phyloP scores from a whole-genome alignment of 1,284 basidiomycete genomes.

The Peniophora sp. region DNA sequence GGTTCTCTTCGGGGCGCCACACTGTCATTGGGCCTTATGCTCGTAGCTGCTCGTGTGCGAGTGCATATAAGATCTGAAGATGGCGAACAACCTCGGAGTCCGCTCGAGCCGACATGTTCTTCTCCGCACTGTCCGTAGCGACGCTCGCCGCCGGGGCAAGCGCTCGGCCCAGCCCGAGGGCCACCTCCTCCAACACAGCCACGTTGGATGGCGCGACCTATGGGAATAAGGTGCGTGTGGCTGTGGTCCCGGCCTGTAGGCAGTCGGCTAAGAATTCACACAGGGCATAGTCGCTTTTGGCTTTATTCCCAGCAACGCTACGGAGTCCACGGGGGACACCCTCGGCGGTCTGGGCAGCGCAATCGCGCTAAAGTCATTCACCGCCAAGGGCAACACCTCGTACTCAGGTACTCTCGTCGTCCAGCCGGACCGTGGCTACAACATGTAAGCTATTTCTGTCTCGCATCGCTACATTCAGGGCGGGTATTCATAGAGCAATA shows the following conservation, averaged over 20 bases:
- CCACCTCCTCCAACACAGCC: constrained; percentile 12
- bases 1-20: too few relatives aligned
- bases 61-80: too few relatives aligned
- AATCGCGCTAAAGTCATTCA: constrained; percentile 26
- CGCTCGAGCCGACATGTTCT: too few relatives aligned
- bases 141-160: background rate
- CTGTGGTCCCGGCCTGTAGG: background rate
- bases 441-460: constrained; percentile 19
- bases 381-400: constrained; percentile 16
- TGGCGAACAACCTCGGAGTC: too few relatives aligned
- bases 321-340: constrained; percentile 28
- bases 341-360: constrained; percentile 30
- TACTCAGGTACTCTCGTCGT: constrained; percentile 35
- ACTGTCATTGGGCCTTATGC: too few relatives aligned
- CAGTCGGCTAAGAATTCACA: background rate
- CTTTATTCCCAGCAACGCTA: constrained; percentile 27
- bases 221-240: constrained; percentile 19
- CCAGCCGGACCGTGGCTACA: constrained; percentile 43
- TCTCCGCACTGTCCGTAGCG: background rate
- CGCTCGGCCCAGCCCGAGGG: background rate
- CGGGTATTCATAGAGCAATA: too few relatives aligned
- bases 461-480: too few relatives aligned
- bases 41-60: too few relatives aligned
- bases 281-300: constrained; percentile 31
- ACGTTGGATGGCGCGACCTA: constrained; percentile 17